A percentile compares a stretch with the other conserved stretches of the same genome.
Evolutionary conservation across 75 land plant species (phyloP).

Genomic region (Sequoia sempervirens): DNA sequence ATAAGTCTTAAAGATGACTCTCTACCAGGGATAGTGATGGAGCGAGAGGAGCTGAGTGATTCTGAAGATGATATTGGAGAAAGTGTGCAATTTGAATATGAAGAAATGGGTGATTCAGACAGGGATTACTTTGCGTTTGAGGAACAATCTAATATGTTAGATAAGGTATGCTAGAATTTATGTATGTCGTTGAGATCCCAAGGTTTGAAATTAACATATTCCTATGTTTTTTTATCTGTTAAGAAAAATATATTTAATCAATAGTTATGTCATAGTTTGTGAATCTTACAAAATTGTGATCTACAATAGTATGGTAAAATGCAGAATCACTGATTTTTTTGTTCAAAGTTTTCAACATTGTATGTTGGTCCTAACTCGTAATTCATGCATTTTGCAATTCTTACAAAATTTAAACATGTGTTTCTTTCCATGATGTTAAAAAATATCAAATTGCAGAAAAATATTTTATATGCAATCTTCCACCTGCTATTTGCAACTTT

Average conservation of each 20-base stretch:
- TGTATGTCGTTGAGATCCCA: not conserved
- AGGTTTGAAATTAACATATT: not conserved
- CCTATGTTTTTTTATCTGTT: not conserved
- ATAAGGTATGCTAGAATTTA: slow-evolving; percentile 27
- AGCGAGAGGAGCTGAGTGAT: slow-evolving; percentile 88
- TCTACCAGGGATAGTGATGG: slow-evolving; percentile 69
- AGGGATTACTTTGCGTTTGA: slow-evolving; percentile 43
- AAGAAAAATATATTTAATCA: not conserved
- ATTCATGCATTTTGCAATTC: not conserved
- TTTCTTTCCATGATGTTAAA: not conserved
- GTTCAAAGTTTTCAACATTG: not conserved
- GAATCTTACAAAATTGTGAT: not conserved
- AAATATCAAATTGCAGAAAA: not conserved
- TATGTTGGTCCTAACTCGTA: not conserved
- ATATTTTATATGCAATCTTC: not conserved
- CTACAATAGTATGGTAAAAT: not conserved
- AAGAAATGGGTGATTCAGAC: slow-evolving; percentile 89
- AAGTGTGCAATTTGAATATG: slow-evolving; percentile 80
- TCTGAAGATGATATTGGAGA: slow-evolving; percentile 69
- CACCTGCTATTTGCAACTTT: not conserved
- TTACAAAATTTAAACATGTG: not conserved
- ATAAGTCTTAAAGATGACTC: slow-evolving; percentile 25
- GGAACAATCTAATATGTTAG: slow-evolving; percentile 16
- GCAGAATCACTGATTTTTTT: not conserved
- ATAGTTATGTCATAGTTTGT: not conserved